Evolutionary conservation across 108 stramenopile genomes (phyloP).

Genomic region (Mediolabrus comicus): DNA sequence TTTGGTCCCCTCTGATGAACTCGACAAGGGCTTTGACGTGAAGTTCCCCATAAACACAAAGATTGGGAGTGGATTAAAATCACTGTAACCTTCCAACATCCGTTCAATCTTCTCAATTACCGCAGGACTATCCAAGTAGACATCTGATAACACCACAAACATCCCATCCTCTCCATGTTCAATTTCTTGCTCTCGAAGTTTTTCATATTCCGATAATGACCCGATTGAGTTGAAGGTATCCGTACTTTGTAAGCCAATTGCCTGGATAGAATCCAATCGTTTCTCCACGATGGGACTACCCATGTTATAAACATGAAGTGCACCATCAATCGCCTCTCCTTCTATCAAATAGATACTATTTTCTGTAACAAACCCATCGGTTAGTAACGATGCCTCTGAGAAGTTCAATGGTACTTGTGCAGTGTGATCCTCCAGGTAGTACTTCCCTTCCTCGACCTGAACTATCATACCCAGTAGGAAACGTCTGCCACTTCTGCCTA

Average conservation of each 20-base stretch:
- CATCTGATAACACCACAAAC: conserved; percentile 86
- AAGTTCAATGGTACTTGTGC: conserved; percentile 68
- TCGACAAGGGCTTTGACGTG: conserved; percentile 57
- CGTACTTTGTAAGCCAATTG: conserved; percentile 60
- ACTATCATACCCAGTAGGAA: conserved; percentile 59
- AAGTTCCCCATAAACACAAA: conserved; percentile 97
- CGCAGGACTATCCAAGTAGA: conserved; percentile 86
- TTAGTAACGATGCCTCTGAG: conserved; percentile 49
- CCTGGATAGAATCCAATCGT: conserved; percentile 55
- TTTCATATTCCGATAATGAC: conserved; percentile 57
- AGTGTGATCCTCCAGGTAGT: conserved; percentile 81
- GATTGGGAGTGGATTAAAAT: conserved; percentile 57
- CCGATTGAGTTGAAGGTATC: conserved; percentile 70
- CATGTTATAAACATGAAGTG: conserved; percentile 64
- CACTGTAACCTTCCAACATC: conserved; percentile 73
- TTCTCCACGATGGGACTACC: conserved; percentile 79
- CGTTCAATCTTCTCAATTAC: conserved; percentile 76
- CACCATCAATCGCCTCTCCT: conserved; percentile 83
- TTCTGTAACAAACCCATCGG: conserved; percentile 82
- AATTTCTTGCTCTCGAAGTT: conserved; percentile 58
- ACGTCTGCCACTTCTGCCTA: conserved; percentile 53
- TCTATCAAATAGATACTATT: conserved; percentile 87
- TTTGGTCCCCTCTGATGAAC: conserved; percentile 34
- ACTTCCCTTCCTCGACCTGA: conserved; percentile 61
- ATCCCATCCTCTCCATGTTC: conserved; percentile 57